A percentile compares a stretch with the other conserved stretches of the same genome.
Conservation (phyloP, 306 rosid species). For the Begonia masoniana region DNA sequence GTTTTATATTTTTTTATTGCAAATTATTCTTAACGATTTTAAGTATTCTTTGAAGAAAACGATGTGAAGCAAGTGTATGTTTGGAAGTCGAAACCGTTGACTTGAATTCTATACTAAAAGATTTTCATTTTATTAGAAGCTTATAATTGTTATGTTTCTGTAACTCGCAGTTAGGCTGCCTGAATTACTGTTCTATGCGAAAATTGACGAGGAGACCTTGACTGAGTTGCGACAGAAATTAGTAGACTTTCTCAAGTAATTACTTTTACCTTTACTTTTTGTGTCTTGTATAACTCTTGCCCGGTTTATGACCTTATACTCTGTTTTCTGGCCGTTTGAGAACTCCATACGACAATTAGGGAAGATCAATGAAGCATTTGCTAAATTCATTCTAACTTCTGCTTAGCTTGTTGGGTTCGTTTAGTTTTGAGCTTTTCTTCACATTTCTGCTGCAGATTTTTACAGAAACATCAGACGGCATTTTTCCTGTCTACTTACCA, state of each 20-base stretch:
- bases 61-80: too few species aligned
- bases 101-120: too few species aligned
- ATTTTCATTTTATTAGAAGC: too few species aligned
- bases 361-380: background rate
- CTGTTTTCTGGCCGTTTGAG: too few species aligned
- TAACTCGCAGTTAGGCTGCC: constrained; percentile 68
- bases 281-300: too few species aligned
- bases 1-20: too few species aligned
- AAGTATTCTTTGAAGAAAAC: too few species aligned
- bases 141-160: constrained; percentile 5
- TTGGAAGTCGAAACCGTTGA: too few species aligned
- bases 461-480: constrained; percentile 39
- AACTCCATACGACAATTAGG: background rate
- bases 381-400: too few species aligned
- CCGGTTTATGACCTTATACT: too few species aligned
- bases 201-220: constrained; percentile 54
- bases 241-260: constrained; percentile 66
- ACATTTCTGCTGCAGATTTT: constrained; percentile 44
- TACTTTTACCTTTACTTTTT: constrained; percentile 5
- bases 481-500: constrained; percentile 60
- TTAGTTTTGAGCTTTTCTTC: background rate
- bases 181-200: constrained; percentile 50
- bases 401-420: background rate
- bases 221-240: constrained; percentile 41
- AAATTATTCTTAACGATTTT: too few species aligned